A percentile compares a stretch with the other conserved stretches of the same genome.
Conservation (phyloP, 768 basidiomycete genomes). For the Thelephora aurantiotincta region DNA sequence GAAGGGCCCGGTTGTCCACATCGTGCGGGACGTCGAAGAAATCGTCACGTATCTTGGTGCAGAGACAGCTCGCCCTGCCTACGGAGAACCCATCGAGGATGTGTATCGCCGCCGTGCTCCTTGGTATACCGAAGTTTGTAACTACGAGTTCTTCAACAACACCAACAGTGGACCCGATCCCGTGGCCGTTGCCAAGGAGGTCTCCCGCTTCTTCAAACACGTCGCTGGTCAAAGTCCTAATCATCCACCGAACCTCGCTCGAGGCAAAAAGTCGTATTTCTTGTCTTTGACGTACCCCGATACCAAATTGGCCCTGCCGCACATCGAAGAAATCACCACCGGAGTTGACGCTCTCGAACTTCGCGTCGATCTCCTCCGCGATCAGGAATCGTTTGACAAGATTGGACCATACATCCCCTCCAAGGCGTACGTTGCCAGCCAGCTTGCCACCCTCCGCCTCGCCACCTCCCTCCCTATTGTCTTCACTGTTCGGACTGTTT, state of each 20-base stretch:
- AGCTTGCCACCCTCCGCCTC: constrained; percentile 67
- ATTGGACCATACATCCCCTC: constrained; percentile 47
- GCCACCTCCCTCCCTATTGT: constrained; percentile 75
- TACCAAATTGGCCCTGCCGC: constrained; percentile 47
- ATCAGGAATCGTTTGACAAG: constrained; percentile 30
- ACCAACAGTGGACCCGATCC: constrained; percentile 20
- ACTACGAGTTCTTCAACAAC: constrained; percentile 73
- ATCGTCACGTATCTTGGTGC: constrained; percentile 67
- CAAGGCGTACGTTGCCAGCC: constrained; percentile 58
- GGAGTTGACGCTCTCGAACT: constrained; percentile 91
- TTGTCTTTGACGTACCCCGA: constrained; percentile 88
- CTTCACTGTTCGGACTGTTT: constrained; percentile 77
- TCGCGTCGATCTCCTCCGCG: constrained; percentile 78
- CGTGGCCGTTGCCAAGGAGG: constrained; percentile 40
- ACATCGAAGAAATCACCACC: constrained; percentile 58
- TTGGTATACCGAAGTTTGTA: constrained; percentile 76
- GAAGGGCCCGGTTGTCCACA: constrained; percentile 68
- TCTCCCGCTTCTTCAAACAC: constrained; percentile 79
- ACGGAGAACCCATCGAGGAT: constrained; percentile 74
- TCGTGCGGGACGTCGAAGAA: constrained; percentile 68
- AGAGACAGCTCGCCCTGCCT: constrained; percentile 73
- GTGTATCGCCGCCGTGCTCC: constrained; percentile 76
- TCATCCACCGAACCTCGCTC: constrained; percentile 34
- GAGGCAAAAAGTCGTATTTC: constrained; percentile 73
- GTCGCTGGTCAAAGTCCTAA: constrained; percentile 65